Conservation (phyloP, 176 grass and related monocot species). For the Zoysia japonica region DNA sequence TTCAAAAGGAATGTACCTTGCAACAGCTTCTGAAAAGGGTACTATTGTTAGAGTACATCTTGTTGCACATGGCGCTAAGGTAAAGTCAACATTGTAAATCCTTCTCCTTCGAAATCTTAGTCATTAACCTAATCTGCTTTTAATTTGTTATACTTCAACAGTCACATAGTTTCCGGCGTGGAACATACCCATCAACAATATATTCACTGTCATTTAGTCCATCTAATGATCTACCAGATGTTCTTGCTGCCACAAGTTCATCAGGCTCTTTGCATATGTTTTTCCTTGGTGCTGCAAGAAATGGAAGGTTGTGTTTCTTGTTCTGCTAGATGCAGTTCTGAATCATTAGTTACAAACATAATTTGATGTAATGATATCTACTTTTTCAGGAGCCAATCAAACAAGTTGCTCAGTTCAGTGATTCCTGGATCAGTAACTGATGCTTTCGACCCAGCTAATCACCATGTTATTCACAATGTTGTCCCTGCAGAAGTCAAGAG, state of each 20-base stretch:
- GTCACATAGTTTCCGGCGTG: slow-evolving; percentile 89
- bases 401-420: slow-evolving; percentile 69
- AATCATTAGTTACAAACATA: not conserved
- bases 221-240: slow-evolving; percentile 58
- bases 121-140: slow-evolving; percentile 27
- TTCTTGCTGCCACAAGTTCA: slow-evolving; percentile 92
- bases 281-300: slow-evolving; percentile 69
- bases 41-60: slow-evolving; percentile 91
- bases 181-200: slow-evolving; percentile 90
- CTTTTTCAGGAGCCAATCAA: slow-evolving; percentile 62
- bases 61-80: slow-evolving; percentile 85
- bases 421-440: slow-evolving; percentile 79
- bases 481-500: slow-evolving; percentile 70
- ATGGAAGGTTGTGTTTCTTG: slow-evolving; percentile 61
- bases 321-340: slow-evolving; percentile 4
- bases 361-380: slow-evolving; percentile 18
- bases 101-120: not conserved
- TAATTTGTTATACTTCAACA: slow-evolving; percentile 36
- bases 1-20: slow-evolving; percentile 76
- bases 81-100: slow-evolving; percentile 24
- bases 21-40: slow-evolving; percentile 93
- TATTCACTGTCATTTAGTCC: slow-evolving; percentile 86
- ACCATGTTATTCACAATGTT: slow-evolving; percentile 88
- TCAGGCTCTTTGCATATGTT: slow-evolving; percentile 96
- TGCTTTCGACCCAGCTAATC: slow-evolving; percentile 85